Evolutionary conservation across 225 moss, liverwort and hornwort species (phyloP).

Genomic region (Bryoerythrophyllum caledonicum): DNA sequence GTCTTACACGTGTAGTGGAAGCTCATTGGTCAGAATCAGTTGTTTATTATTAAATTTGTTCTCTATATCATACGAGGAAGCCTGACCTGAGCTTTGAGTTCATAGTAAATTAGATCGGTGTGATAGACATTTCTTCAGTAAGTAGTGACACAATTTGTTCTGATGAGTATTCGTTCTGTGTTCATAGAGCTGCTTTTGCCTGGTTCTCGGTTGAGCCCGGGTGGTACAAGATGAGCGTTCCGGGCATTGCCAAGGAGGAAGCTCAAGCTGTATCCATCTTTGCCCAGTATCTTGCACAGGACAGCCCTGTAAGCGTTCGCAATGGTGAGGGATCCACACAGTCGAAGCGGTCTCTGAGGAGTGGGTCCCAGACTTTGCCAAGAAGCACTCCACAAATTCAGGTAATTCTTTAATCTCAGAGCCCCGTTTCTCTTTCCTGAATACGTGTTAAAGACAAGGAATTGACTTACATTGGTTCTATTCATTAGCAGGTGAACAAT

Average conservation of each 20-base stretch:
- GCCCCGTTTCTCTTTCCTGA: not conserved
- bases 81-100: not conserved
- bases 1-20: not conserved
- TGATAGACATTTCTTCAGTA: not conserved
- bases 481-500: slow-evolving; percentile 25
- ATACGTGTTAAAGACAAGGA: not conserved
- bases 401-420: slow-evolving; percentile 22
- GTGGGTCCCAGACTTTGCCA: slow-evolving; percentile 26
- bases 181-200: slow-evolving; percentile 67
- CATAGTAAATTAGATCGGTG: not conserved
- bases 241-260: slow-evolving; percentile 69
- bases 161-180: slow-evolving; percentile 18
- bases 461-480: slow-evolving; percentile 13
- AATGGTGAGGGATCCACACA: slow-evolving; percentile 30
- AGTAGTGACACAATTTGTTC: not conserved
- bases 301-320: slow-evolving; percentile 30
- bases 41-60: not conserved
- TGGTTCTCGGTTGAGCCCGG: slow-evolving; percentile 76
- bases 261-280: slow-evolving; percentile 66
- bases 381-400: slow-evolving; percentile 23
- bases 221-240: slow-evolving; percentile 58
- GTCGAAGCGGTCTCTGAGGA: slow-evolving; percentile 34
- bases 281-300: slow-evolving; percentile 55
- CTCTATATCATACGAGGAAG: not conserved
- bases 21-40: not conserved